Base-by-base conservation (phyloP, 225 moss, liverwort and hornwort genomes). In the Sphagnum contortum region DNA sequence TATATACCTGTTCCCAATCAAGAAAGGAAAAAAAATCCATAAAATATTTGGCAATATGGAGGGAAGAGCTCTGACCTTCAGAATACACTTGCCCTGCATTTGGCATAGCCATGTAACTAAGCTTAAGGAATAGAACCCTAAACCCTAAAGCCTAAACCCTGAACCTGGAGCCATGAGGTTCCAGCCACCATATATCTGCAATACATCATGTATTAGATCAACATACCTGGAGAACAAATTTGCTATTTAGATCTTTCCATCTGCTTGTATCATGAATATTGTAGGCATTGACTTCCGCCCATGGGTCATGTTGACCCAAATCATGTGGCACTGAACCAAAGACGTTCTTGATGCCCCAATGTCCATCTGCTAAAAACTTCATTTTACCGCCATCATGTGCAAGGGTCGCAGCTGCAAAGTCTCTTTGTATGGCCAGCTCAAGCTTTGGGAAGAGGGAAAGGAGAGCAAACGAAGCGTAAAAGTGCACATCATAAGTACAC, bases 401-500 rank as follows among this genome's bases (percentile, higher is more conserved):
- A 4, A 84, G 68, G 48, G 80, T 80, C 2, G 77, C 80, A 59
- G 83, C 83, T 0, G 83, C 83, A 8, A 65, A 80, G 69, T 84
- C 83, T 49, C 83, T 66, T 48, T 84, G 83, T 53, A 84, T 72
- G 6, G 75, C 60, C 4, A 80, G 80, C 74, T 84, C 83, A 57
- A 84, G 64, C 71, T 84, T 84, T 9, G 83, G 83, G 60, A 80
- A 84, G 56, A 84, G 83, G 5, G 74, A 61, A 5, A 84, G 69
- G 2, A 84, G 80, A 3, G 83, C 96, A 74, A 98, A 98, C 13
- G 96, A 98, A 8, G 96, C 96, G 70, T 98, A 98, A 65, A 98
- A 98, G 70, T 98, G 96, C 70, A 98, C 96, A 76, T 98, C 96
- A 62, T 98, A 98, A 2, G 96, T 98, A 64, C 84, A 90, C 96